Conservation (phyloP, 2,329 filamentous ascomycete genomes). For the Lecanoromycetidae sp. region DNA sequence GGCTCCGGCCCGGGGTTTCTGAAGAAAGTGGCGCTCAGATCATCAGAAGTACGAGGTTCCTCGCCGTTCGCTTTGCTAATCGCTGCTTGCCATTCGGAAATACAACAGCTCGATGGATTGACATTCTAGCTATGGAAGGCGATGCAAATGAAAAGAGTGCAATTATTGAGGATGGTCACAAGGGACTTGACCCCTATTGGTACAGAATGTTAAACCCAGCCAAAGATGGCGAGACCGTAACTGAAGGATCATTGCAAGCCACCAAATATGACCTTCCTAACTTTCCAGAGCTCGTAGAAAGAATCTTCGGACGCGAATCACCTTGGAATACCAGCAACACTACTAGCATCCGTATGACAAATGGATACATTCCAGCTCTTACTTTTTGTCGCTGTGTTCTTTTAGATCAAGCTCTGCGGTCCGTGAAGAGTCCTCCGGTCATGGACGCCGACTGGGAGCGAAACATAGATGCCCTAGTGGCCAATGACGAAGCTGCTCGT, state of each 20-base stretch:
- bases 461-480: constrained; percentile 59
- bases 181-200: constrained; percentile 73
- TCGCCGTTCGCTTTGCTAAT: constrained; percentile 80
- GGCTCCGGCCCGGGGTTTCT: constrained; percentile 32
- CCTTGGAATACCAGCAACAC: constrained; percentile 6
- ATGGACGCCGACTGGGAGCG: constrained; percentile 76
- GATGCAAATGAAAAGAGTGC: constrained; percentile 60
- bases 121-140: constrained; percentile 67
- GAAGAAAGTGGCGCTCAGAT: constrained; percentile 33
- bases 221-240: constrained; percentile 38
- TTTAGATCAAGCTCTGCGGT: constrained; percentile 43
- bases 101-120: constrained; percentile 70
- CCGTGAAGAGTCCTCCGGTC: constrained; percentile 35
- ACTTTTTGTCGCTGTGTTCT: constrained; percentile 52
- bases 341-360: constrained; percentile 17
- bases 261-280: constrained; percentile 30
- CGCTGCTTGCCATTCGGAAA: constrained; percentile 71
- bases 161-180: constrained; percentile 76
- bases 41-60: constrained; percentile 65
- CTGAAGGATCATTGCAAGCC: constrained; percentile 40
- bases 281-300: constrained; percentile 27
- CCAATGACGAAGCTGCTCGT: constrained; percentile 56
- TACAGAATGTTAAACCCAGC: constrained; percentile 48
- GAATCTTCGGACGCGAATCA: constrained; percentile 22
- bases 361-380: constrained; percentile 18